Evolutionary conservation across 2,329 filamentous ascomycete genomes (phyloP).

Genomic region (Ilyonectria destructans): DNA sequence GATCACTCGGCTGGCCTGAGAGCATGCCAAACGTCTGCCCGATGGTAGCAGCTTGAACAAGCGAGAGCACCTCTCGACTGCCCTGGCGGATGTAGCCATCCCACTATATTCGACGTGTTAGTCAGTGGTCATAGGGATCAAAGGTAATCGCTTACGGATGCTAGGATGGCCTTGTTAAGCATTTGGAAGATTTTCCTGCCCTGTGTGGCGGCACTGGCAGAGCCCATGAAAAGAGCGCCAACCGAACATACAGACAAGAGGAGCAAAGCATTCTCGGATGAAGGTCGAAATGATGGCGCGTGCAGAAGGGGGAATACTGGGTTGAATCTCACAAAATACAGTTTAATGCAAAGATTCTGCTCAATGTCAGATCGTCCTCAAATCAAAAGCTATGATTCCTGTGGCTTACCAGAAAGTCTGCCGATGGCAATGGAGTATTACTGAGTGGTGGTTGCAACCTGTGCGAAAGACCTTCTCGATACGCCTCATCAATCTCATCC

Average conservation of each 20-base stretch:
- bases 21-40: constrained; percentile 36
- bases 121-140: background rate
- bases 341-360: constrained; percentile 42
- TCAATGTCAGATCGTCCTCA: background rate
- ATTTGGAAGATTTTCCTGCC: constrained; percentile 32
- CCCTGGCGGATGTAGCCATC: background rate
- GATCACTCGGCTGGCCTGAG: constrained; percentile 25
- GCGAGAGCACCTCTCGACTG: constrained; percentile 16
- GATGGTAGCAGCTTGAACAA: constrained; percentile 18
- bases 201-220: constrained; percentile 47
- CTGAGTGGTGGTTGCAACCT: constrained; percentile 22
- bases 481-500: constrained; percentile 28
- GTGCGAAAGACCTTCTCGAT: constrained; percentile 22
- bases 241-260: constrained; percentile 57
- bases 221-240: constrained; percentile 55
- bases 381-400: background rate
- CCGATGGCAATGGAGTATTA: constrained; percentile 24
- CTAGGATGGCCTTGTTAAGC: constrained; percentile 34
- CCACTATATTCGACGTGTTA: background rate
- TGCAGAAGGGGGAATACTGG: constrained; percentile 41
- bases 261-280: constrained; percentile 49
- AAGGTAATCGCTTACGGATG: constrained; percentile 22
- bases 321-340: constrained; percentile 42
- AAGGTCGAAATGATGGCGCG: constrained; percentile 40
- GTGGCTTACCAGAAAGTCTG: constrained; percentile 34